Percentiles rank a stretch among this genome's conserved stretches.
Evolutionary conservation across 169 alveolate genomes (phyloP).

Genomic region (Theileria luwenshuni): DNA sequence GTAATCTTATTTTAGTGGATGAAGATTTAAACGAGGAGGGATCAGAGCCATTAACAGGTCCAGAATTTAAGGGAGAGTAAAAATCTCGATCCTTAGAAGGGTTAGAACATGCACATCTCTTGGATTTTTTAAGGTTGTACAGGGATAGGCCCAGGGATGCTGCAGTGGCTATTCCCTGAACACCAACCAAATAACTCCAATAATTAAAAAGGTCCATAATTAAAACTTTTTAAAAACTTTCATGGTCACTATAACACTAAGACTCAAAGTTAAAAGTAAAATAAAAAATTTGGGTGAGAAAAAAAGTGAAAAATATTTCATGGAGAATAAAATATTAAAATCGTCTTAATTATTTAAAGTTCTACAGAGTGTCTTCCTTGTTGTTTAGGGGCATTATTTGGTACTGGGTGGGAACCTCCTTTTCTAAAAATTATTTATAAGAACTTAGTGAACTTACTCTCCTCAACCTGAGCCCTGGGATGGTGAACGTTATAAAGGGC

Average conservation of each 20-base stretch:
- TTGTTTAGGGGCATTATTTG: conserved; percentile 55
- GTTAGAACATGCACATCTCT: neutral
- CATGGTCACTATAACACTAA: no score
- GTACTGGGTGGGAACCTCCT: conserved; percentile 59
- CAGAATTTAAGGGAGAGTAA: neutral
- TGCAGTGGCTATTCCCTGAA: conserved; percentile 54
- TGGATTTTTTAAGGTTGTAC: conserved; percentile 27
- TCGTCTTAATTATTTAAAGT: conserved; percentile 1
- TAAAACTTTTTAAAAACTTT: no score
- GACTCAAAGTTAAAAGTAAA: neutral
- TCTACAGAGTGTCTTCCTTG: conserved; percentile 45
- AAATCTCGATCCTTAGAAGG: neutral
- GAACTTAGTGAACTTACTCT: neutral
- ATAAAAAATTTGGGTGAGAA: neutral
- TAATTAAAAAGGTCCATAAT: neutral
- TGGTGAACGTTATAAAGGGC: conserved; percentile 38
- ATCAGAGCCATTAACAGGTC: conserved; percentile 1
- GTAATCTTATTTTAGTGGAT: conserved; percentile 9
- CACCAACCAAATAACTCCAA: conserved; percentile 26
- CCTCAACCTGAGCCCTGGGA: conserved; percentile 23
- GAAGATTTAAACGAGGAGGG: conserved; percentile 1
- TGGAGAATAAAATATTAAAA: conserved; percentile 2
- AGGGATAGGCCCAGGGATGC: conserved; percentile 52
- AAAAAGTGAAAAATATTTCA: neutral
- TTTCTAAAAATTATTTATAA: conserved; percentile 5